phyloP scores from a whole-genome alignment of 306 rosid species.

The Cyamopsis tetragonoloba region DNA sequence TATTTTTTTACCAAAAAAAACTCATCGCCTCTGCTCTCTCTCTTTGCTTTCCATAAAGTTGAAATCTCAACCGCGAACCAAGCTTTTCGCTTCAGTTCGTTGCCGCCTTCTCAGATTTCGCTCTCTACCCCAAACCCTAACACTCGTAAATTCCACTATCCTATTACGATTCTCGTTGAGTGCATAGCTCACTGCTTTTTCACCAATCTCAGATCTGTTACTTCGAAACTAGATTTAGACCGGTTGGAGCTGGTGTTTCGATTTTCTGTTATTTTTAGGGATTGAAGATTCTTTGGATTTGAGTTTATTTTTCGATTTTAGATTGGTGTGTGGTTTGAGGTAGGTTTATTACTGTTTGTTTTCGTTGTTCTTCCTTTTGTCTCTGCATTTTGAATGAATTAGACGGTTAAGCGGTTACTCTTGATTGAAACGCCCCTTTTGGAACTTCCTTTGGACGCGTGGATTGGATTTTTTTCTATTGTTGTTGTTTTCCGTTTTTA shows the following conservation, averaged over 20 bases:
- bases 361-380: neutral
- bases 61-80: slow-evolving; percentile 75
- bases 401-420: slow-evolving; percentile 22
- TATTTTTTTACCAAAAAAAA: too few species aligned
- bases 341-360: slow-evolving; percentile 22
- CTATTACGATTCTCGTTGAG: slow-evolving; percentile 20
- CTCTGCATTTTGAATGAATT: neutral
- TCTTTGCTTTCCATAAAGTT: slow-evolving; percentile 43
- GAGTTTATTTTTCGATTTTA: neutral
- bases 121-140: slow-evolving; percentile 60
- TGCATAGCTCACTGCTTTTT: slow-evolving; percentile 14
- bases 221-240: slow-evolving; percentile 23
- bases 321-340: slow-evolving; percentile 21
- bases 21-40: slow-evolving; percentile 34
- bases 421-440: neutral
- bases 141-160: slow-evolving; percentile 21
- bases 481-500: neutral
- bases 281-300: slow-evolving; percentile 21
- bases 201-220: slow-evolving; percentile 52
- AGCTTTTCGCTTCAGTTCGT: slow-evolving; percentile 51
- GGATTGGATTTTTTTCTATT: neutral
- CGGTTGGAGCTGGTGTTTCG: neutral
- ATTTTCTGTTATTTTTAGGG: slow-evolving; percentile 1
- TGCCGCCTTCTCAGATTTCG: slow-evolving; percentile 52
- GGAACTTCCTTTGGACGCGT: neutral